Conservation (phyloP, 176 grass and related monocot genomes). For the Rhynchospora tenuis region DNA sequence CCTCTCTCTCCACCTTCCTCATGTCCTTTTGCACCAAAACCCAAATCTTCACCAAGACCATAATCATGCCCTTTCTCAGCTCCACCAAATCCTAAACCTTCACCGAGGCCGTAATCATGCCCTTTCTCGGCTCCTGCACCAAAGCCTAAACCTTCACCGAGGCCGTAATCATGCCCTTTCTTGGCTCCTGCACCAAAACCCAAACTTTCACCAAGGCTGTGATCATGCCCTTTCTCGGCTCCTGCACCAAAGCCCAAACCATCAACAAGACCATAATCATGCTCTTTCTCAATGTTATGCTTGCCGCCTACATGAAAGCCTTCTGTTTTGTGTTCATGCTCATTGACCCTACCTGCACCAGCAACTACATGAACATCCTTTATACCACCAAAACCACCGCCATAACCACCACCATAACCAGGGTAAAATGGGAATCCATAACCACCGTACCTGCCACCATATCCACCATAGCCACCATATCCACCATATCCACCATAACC, state of each 20-base stretch:
- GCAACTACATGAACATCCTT: not conserved
- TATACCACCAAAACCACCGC: constrained; percentile 5
- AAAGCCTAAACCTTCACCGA: not conserved
- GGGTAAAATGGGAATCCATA: not conserved
- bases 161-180: not conserved
- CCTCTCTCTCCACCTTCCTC: constrained; percentile 5
- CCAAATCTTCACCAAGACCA: not conserved
- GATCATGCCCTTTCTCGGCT: not conserved
- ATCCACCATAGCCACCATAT: not conserved
- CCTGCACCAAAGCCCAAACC: not conserved
- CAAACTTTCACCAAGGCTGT: not conserved
- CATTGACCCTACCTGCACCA: not conserved
- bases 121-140: not conserved
- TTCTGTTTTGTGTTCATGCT: not conserved
- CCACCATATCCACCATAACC: constrained; percentile 10
- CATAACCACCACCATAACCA: constrained; percentile 10
- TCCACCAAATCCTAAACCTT: constrained; percentile 1
- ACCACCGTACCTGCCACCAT: not conserved
- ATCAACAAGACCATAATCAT: not conserved
- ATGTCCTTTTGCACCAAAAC: not conserved
- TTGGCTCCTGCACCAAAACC: not conserved
- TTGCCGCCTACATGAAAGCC: not conserved
- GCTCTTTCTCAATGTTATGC: not conserved
- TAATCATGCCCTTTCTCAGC: not conserved
- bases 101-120: not conserved